A percentile compares a stretch with the other conserved stretches of the same genome.
These are phyloP conservation scores for Kwoniella shivajii DNA, from an alignment of 1,284 basidiomycete species.

Conservation along the genomic window DNA sequence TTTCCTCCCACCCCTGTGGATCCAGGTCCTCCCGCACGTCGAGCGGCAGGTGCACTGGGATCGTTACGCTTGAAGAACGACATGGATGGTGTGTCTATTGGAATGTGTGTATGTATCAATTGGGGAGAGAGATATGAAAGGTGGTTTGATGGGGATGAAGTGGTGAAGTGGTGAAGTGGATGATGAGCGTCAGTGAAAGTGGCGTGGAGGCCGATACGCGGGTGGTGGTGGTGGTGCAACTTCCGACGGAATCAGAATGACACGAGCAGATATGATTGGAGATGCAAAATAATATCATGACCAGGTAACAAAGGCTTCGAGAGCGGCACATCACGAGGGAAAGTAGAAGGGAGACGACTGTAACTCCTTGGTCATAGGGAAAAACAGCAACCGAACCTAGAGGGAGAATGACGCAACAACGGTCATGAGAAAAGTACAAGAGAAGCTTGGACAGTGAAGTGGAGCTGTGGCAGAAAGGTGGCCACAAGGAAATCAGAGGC, in stretches of 20 bases:
- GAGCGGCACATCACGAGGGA: no score
- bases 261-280: not conserved
- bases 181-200: not conserved
- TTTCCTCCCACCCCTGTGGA: conserved; percentile 12
- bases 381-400: no score
- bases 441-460: no score
- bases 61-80: conserved; percentile 54
- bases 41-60: conserved; percentile 42
- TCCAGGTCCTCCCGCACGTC: conserved; percentile 23
- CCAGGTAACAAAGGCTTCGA: no score
- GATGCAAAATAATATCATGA: not conserved
- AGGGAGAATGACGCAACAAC: no score
- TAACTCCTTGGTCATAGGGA: no score
- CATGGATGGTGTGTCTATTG: no score
- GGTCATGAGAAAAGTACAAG: no score
- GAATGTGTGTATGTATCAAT: not conserved
- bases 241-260: conserved; percentile 2
- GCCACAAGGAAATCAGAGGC: no score
- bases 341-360: no score
- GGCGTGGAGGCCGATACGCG: conserved; percentile 1
- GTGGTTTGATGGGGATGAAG: not conserved
- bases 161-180: not conserved
- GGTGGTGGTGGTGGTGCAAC: not conserved
- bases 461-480: no score
- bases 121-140: not conserved